Evolutionary conservation across 1,284 basidiomycete species (phyloP).

Genomic region (Tilletiaria anomala): DNA sequence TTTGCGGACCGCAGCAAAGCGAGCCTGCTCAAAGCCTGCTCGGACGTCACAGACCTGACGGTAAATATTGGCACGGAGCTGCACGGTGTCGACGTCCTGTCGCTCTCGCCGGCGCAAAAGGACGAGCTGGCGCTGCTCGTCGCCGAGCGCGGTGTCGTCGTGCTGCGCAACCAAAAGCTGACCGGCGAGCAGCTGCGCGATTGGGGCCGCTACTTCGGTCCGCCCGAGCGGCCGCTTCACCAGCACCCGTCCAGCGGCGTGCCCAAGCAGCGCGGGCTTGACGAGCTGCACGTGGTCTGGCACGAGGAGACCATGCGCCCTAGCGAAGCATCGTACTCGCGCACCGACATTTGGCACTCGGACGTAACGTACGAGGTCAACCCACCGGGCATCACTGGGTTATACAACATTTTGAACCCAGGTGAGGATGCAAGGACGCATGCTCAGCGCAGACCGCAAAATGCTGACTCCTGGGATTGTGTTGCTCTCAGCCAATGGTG

Average conservation of each 20-base stretch:
- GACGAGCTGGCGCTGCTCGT: slow-evolving; percentile 14
- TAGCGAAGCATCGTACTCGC: too few species aligned
- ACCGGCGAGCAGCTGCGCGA: slow-evolving; percentile 27
- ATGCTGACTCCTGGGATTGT: too few species aligned
- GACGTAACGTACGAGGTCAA: slow-evolving; percentile 64
- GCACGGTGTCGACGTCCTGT: slow-evolving; percentile 26
- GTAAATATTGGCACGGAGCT: slow-evolving; percentile 26
- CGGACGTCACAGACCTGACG: not conserved
- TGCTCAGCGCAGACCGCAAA: too few species aligned
- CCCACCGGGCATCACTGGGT: slow-evolving; percentile 47
- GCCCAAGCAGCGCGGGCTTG: not conserved
- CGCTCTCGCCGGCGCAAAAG: slow-evolving; percentile 8
- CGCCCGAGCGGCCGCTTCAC: slow-evolving; percentile 45
- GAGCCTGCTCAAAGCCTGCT: not conserved
- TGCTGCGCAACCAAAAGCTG: slow-evolving; percentile 36
- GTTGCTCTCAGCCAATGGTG: not conserved
- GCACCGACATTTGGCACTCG: slow-evolving; percentile 15
- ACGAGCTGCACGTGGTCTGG: not conserved
- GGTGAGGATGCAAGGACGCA: too few species aligned
- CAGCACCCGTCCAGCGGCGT: not conserved
- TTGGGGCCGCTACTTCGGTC: slow-evolving; percentile 32
- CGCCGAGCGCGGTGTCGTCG: slow-evolving; percentile 12
- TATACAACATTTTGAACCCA: too few species aligned
- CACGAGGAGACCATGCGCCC: too few species aligned
- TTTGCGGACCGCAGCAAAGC: slow-evolving; percentile 1